phyloP scores from a whole-genome alignment of 2,329 filamentous ascomycete genomes.

The Aspergillus sp. region DNA sequence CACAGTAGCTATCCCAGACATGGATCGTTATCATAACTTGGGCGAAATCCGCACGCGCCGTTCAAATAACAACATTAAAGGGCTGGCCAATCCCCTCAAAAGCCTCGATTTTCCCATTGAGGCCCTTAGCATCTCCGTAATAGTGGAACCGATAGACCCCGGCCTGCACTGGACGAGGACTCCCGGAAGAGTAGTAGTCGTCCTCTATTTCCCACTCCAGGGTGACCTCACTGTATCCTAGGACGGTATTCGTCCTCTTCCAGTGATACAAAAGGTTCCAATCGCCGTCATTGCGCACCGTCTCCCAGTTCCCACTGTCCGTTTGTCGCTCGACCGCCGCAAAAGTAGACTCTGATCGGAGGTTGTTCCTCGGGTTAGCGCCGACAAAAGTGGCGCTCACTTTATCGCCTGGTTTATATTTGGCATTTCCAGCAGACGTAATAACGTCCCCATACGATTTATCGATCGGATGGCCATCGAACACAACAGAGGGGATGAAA shows the following conservation, averaged over 20 bases:
- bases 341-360: slow-evolving; percentile 75
- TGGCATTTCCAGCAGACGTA: slow-evolving; percentile 48
- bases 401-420: slow-evolving; percentile 60
- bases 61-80: slow-evolving; percentile 34
- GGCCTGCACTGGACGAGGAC: slow-evolving; percentile 33
- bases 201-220: slow-evolving; percentile 77
- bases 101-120: slow-evolving; percentile 59
- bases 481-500: slow-evolving; percentile 78
- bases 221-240: slow-evolving; percentile 75
- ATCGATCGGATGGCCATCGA: slow-evolving; percentile 66
- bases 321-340: slow-evolving; percentile 68
- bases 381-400: slow-evolving; percentile 74
- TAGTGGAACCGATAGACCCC: slow-evolving; percentile 80
- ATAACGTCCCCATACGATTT: slow-evolving; percentile 70
- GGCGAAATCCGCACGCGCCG: neutral
- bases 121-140: slow-evolving; percentile 75
- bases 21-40: neutral
- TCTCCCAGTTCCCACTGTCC: slow-evolving; percentile 57
- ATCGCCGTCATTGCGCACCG: slow-evolving; percentile 71
- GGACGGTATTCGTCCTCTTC: slow-evolving; percentile 67
- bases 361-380: slow-evolving; percentile 86
- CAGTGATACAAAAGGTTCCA: slow-evolving; percentile 83
- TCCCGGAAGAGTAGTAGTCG: slow-evolving; percentile 45
- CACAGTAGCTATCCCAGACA: neutral
- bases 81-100: slow-evolving; percentile 68